phyloP scores from a whole-genome alignment of 306 rosid genomes.

The Lupinus albus region DNA sequence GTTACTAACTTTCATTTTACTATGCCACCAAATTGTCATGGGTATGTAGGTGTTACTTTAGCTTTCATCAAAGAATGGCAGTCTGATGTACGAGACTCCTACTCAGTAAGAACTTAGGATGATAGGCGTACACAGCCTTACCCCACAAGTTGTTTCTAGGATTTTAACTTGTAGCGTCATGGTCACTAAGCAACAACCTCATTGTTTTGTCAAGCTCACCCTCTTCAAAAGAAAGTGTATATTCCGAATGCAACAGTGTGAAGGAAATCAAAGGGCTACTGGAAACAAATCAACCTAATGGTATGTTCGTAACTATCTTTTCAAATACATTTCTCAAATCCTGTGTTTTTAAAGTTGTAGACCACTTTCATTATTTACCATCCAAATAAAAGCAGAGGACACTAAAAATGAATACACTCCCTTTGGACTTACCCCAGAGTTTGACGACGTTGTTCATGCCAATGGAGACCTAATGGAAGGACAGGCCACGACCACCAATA shows the following conservation, averaged over 20 bases:
- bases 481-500: constrained; percentile 97
- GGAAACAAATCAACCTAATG: neutral
- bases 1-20: no score
- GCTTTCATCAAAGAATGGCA: no score
- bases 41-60: neutral
- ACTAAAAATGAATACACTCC: neutral
- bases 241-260: neutral
- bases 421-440: constrained; percentile 67
- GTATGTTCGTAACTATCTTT: no score
- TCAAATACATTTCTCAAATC: neutral
- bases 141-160: no score
- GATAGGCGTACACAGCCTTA: no score
- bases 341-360: neutral
- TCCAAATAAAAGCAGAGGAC: neutral
- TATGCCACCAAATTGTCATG: no score
- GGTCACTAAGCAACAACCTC: no score
- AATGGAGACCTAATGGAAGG: constrained; percentile 71
- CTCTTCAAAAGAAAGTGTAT: neutral
- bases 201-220: no score
- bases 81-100: no score
- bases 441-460: constrained; percentile 67
- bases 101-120: no score
- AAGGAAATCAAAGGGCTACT: neutral
- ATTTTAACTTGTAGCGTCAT: no score
- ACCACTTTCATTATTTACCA: neutral